Conservation (phyloP, 352 stramenopile species). For the Pythium volutum region DNA sequence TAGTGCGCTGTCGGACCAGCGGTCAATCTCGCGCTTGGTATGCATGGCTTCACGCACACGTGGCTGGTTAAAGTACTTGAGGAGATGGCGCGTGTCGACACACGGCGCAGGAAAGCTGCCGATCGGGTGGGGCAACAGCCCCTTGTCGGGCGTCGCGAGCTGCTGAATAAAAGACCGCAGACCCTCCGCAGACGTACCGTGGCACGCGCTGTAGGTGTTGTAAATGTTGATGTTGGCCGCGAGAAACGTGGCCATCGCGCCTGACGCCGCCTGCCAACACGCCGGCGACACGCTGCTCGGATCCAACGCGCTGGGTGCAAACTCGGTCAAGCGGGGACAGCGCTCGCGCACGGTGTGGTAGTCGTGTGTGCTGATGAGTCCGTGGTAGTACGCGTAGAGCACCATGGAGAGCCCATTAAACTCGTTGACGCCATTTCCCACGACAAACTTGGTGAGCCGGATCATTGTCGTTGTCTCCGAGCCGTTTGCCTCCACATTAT, state of each 20-base stretch:
- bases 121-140: constrained; percentile 44
- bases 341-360: constrained; percentile 47
- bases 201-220: constrained; percentile 51
- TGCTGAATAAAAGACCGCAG: constrained; percentile 38
- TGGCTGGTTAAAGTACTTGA: constrained; percentile 66
- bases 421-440: constrained; percentile 69
- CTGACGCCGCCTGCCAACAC: constrained; percentile 28
- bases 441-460: constrained; percentile 87
- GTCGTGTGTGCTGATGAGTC: constrained; percentile 52
- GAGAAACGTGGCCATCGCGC: constrained; percentile 31
- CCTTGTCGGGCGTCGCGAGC: constrained; percentile 37
- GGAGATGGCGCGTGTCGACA: constrained; percentile 38
- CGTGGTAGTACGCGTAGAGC: constrained; percentile 75
- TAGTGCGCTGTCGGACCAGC: constrained; percentile 38
- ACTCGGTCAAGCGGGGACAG: constrained; percentile 44
- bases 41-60: constrained; percentile 76
- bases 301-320: constrained; percentile 22
- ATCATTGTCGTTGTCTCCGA: constrained; percentile 34
- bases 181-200: constrained; percentile 37
- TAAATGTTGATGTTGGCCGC: constrained; percentile 53
- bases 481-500: constrained; percentile 18
- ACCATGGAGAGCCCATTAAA: constrained; percentile 45
- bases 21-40: constrained; percentile 39
- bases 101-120: constrained; percentile 70
- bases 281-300: constrained; percentile 1